Base-by-base conservation (phyloP, 768 basidiomycete genomes). In the Amanita phalloides region DNA sequence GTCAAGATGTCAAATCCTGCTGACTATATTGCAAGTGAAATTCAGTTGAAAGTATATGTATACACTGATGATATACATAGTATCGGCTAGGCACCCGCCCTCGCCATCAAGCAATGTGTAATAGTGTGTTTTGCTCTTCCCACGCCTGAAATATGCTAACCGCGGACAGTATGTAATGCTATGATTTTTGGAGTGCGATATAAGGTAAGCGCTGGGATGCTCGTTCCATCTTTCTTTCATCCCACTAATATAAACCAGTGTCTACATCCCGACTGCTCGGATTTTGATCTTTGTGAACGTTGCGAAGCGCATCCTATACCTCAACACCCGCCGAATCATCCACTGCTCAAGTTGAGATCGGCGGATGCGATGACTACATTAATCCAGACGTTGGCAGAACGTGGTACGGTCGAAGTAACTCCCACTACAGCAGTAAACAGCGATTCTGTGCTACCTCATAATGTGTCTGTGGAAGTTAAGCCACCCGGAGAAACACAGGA, bases 301-400 rank as follows among this genome's bases (percentile, higher is more conserved):
- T 94, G 91, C 66, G 90, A 92, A 66, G 82, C 88, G 4, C 73
- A 79, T 52, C 90, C 90, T 0, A 86, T 91, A 54, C 67, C 81
- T 4, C 70, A 86, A 10, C 90, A 94, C 62, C 86, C 88, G 0
- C 53, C 63, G 10, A 77, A 66, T 30, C 91, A 94, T 60, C 78
- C 83, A 0, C 54, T 94, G 61, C 62, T 91, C 60, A 93, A 91
- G 77, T 70, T 93, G 66, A 82, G 71, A 60, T 70, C 69, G 0
- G 55, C 70, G 1, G 74, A 75, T 14, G 72, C 35, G 20, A 36
- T 77, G 3, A 61, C 72, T 13, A 17, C 35, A 5, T 13, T 32
- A 7, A 21, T 50, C n/a, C 38, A 50, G 47, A 48, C 21, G 8
- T 25, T 14, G 11, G 10, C 33, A 8, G 11, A 33, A 25, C 21